phyloP scores from a whole-genome alignment of 768 basidiomycete genomes.

The Leccinum sublutescens region DNA sequence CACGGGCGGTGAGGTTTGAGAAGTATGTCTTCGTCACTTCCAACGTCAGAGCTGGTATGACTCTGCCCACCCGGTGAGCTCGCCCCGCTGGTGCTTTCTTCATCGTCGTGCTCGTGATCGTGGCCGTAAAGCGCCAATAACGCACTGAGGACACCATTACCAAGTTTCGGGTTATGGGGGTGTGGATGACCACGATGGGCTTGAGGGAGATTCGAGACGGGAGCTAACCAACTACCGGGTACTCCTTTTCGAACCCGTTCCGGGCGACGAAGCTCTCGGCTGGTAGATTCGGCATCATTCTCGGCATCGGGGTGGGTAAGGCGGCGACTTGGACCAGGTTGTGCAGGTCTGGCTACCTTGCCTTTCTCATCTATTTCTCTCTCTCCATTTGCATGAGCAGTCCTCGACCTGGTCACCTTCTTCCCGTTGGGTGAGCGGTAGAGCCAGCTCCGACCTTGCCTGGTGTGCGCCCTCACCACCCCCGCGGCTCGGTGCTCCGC shows the following conservation, averaged over 20 bases:
- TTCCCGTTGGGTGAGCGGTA: conserved; percentile 8
- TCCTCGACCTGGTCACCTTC: not conserved
- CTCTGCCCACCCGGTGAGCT: conserved; percentile 21
- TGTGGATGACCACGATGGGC: not conserved
- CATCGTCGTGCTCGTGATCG: conserved; percentile 31
- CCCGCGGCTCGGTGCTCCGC: conserved; percentile 38
- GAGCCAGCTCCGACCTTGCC: conserved; percentile 26
- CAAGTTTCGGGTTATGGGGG: conserved; percentile 20
- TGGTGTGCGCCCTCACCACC: conserved; percentile 46
- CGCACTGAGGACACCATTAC: conserved; percentile 61
- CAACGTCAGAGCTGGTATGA: conserved; percentile 20
- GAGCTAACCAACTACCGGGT: conserved; percentile 20
- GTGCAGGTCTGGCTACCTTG: conserved; percentile 5
- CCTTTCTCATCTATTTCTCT: conserved; percentile 4
- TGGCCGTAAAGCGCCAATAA: conserved; percentile 59
- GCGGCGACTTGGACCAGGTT: not conserved
- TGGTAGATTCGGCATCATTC: conserved; percentile 3
- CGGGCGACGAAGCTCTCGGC: conserved; percentile 5
- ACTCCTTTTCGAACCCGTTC: conserved; percentile 15
- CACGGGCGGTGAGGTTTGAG: conserved; percentile 21
- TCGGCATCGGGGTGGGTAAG: conserved; percentile 12
- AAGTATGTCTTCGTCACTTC: conserved; percentile 20
- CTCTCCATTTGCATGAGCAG: not conserved
- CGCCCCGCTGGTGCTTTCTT: conserved; percentile 20
- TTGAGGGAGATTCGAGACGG: conserved; percentile 2